A percentile compares a stretch with the other conserved stretches of the same genome.
phyloP scores from a whole-genome alignment of 2,329 filamentous ascomycete species.

The Ascochyta lentis region DNA sequence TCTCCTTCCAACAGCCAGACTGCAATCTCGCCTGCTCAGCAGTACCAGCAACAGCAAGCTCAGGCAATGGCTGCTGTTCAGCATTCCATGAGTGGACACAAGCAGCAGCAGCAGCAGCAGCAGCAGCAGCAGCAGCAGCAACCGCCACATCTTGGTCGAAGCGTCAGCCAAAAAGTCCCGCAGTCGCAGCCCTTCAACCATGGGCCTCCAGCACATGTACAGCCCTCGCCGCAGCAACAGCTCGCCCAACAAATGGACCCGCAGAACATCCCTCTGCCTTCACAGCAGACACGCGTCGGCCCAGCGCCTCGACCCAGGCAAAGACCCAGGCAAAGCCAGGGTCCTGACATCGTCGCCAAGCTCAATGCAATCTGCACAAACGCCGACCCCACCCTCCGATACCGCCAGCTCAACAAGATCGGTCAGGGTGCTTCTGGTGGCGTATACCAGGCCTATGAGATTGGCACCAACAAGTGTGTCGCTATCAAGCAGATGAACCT shows the following conservation, averaged over 20 bases:
- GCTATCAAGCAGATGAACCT: conserved; percentile 99
- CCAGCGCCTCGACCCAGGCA: conserved; percentile 75
- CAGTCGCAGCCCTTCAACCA: conserved; percentile 38
- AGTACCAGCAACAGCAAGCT: conserved; percentile 78
- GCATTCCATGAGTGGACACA: conserved; percentile 58
- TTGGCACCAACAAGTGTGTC: conserved; percentile 82
- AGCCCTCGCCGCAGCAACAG: conserved; percentile 59
- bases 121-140: conserved; percentile 14
- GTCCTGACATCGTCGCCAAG: conserved; percentile 80
- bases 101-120: conserved; percentile 35
- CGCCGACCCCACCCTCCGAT: conserved; percentile 87
- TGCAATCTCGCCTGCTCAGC: conserved; percentile 51
- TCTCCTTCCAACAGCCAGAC: conserved; percentile 48
- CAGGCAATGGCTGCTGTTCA: conserved; percentile 80
- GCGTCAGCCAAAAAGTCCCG: conserved; percentile 70
- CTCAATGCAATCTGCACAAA: conserved; percentile 89
- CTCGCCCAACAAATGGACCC: conserved; percentile 50
- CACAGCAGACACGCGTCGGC: conserved; percentile 59
- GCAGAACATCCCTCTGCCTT: conserved; percentile 54
- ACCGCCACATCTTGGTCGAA: conserved; percentile 69
- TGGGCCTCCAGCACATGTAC: conserved; percentile 50
- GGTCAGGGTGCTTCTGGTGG: conserved; percentile 96
- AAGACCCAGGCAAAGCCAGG: conserved; percentile 78
- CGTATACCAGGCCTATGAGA: conserved; percentile 90
- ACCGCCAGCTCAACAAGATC: conserved; percentile 89